Conservation (phyloP, 2,329 filamentous ascomycete species). For the Drechslerella coelobrocha region DNA sequence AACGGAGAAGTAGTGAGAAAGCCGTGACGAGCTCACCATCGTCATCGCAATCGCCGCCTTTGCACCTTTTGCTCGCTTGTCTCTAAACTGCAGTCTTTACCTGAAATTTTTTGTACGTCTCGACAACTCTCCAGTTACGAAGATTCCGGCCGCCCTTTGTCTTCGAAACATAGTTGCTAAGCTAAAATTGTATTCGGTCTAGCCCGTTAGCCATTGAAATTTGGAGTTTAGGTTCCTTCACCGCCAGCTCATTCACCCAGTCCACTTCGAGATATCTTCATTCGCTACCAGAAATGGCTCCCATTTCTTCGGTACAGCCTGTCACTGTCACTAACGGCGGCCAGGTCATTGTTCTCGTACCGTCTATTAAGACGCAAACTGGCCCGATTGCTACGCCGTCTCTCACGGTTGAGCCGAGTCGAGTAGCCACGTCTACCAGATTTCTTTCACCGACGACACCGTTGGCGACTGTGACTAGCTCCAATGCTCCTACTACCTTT, state of each 20-base stretch:
- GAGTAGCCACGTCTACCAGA: background rate
- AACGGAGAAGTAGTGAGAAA: too few species aligned
- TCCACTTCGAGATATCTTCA: background rate
- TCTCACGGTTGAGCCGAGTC: background rate
- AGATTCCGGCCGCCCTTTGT: too few species aligned
- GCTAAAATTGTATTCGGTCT: too few species aligned
- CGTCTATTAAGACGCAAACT: conserved; percentile 14
- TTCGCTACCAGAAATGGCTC: background rate
- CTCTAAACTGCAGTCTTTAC: too few species aligned
- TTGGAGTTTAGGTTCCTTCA: too few species aligned
- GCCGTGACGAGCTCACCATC: too few species aligned
- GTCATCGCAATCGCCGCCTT: too few species aligned
- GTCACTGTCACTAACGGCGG: conserved; percentile 21
- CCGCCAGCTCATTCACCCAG: background rate
- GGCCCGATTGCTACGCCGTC: background rate
- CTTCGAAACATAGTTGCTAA: too few species aligned
- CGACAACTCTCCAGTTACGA: too few species aligned
- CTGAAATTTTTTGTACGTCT: too few species aligned
- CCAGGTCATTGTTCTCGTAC: conserved; percentile 17
- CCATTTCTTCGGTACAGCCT: background rate
- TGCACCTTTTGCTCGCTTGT: too few species aligned
- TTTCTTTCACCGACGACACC: background rate
- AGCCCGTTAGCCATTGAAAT: too few species aligned
- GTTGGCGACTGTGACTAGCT: background rate
- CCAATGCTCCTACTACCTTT: conserved; percentile 15